Base-by-base conservation (phyloP, 345 rosid species). In the Citrus medica region DNA sequence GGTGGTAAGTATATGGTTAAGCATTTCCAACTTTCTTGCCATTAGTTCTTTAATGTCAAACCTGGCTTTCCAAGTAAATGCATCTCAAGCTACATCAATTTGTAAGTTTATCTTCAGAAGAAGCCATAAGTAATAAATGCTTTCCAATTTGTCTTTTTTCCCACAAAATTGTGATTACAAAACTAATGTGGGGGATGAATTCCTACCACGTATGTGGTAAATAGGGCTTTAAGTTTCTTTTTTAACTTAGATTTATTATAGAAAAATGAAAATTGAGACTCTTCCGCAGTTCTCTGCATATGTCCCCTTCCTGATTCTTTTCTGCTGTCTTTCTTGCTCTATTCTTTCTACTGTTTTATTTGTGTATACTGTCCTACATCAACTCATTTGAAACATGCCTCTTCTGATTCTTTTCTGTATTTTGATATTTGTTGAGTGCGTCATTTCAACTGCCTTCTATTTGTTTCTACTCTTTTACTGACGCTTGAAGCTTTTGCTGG, bases 1-100 rank as follows among this genome's bases (percentile, higher is more conserved):
- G 84, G 76, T 76, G 92, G 97, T 93, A 76, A 79, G 88, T 79
- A 66, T 58, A 58, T 72, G 24, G 48, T 42, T 9, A 37, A 63
- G 10, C 65, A 14, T 79, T 71, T 78, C 37, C 28, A 46, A 66
- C 74, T 65, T 69, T 77, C 60, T 64, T 56, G 33, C 24, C 61
- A 40, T 59, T 73, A 19, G 30, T 37, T 59, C 59, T 6, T 46
- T 61, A 30, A 27, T 76, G 51, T 46, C 10, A n/a, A 65, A 37
- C 38, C 60, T 56, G 40, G 78, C 55, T 82, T 79, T 53, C 61
- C 48, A 38, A 61, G 51, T 84, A 32, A 35, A 64, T 62, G 9
- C 59, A 27, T 80, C 40, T 35, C 21, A 56, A 1, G 7, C 40
- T 7, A 37, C 40, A 37, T 37, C 9, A 37, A 19, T 13, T 27